phyloP scores from a whole-genome alignment of 768 basidiomycete species.

The Wakefieldia striispora region DNA sequence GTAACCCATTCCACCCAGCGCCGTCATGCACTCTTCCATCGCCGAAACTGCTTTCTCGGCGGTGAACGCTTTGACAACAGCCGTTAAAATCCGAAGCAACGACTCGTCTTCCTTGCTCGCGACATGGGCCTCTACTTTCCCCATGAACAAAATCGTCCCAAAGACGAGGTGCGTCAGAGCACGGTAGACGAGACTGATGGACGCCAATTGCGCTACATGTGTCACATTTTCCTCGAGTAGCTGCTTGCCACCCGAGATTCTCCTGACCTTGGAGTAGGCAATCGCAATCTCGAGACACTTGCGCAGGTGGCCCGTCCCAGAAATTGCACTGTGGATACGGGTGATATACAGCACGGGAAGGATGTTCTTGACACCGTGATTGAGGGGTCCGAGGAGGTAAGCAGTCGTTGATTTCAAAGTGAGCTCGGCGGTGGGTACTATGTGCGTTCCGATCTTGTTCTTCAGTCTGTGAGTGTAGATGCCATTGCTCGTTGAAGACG shows the following conservation, averaged over 20 bases:
- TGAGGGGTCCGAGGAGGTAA: slow-evolving; percentile 57
- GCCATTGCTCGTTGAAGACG: slow-evolving; percentile 56
- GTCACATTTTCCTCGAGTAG: slow-evolving; percentile 54
- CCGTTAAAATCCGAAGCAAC: slow-evolving; percentile 63
- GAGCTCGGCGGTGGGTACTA: slow-evolving; percentile 75
- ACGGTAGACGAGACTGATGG: slow-evolving; percentile 59
- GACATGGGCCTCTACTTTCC: slow-evolving; percentile 56
- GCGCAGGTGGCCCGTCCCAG: slow-evolving; percentile 54
- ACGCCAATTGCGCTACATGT: slow-evolving; percentile 65
- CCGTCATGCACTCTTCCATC: slow-evolving; percentile 73
- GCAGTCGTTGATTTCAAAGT: slow-evolving; percentile 56
- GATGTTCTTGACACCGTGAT: slow-evolving; percentile 65
- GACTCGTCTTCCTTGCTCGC: slow-evolving; percentile 48
- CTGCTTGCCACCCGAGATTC: slow-evolving; percentile 48
- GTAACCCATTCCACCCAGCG: slow-evolving; percentile 75
- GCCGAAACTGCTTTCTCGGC: slow-evolving; percentile 60
- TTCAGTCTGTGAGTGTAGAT: slow-evolving; percentile 73
- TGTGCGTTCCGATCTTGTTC: slow-evolving; percentile 74
- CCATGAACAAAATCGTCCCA: slow-evolving; percentile 56
- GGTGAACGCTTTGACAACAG: slow-evolving; percentile 67
- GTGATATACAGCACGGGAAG: slow-evolving; percentile 76
- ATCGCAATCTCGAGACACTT: slow-evolving; percentile 65
- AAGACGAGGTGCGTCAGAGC: slow-evolving; percentile 64
- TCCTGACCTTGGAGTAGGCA: slow-evolving; percentile 59
- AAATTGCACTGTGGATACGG: slow-evolving; percentile 61